These are phyloP conservation scores for Puccinia polysora DNA, from an alignment of 1,284 basidiomycete species.

Conservation along the genomic window DNA sequence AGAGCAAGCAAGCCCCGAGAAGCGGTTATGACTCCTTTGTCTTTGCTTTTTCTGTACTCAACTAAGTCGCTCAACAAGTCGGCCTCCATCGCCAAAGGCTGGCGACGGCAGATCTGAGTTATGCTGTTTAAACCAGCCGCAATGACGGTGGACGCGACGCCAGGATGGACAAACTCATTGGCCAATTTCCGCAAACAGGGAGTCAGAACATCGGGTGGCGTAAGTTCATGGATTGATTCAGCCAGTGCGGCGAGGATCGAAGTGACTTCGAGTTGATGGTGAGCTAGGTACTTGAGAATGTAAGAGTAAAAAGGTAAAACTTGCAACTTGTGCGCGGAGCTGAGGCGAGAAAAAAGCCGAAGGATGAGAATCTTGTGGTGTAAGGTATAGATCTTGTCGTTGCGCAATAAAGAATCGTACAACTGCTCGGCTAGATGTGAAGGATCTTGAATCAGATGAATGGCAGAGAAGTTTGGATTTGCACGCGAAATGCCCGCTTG, in stretches of 20 bases:
- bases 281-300: constrained; percentile 81
- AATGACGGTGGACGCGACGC: constrained; percentile 83
- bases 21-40: constrained; percentile 86
- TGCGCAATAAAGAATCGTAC: constrained; percentile 75
- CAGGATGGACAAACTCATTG: constrained; percentile 94
- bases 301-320: constrained; percentile 97
- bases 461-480: constrained; percentile 78
- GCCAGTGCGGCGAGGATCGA: constrained; percentile 91
- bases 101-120: constrained; percentile 82
- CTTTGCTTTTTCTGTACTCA: constrained; percentile 88
- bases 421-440: constrained; percentile 94
- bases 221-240: constrained; percentile 90
- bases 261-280: constrained; percentile 89
- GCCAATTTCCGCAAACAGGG: constrained; percentile 89
- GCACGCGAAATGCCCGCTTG: constrained; percentile 55
- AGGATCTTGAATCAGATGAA: constrained; percentile 90
- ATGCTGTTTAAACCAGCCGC: constrained; percentile 93
- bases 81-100: constrained; percentile 91
- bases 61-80: constrained; percentile 86
- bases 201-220: constrained; percentile 84
- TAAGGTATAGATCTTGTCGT: constrained; percentile 88
- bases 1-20: constrained; percentile 80
- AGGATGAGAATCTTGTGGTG: constrained; percentile 97
- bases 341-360: constrained; percentile 93
- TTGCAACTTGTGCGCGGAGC: constrained; percentile 86